These are phyloP conservation scores for Hypoxylon sp. DNA, from an alignment of 2,329 filamentous ascomycete genomes.

Conservation along the genomic window DNA sequence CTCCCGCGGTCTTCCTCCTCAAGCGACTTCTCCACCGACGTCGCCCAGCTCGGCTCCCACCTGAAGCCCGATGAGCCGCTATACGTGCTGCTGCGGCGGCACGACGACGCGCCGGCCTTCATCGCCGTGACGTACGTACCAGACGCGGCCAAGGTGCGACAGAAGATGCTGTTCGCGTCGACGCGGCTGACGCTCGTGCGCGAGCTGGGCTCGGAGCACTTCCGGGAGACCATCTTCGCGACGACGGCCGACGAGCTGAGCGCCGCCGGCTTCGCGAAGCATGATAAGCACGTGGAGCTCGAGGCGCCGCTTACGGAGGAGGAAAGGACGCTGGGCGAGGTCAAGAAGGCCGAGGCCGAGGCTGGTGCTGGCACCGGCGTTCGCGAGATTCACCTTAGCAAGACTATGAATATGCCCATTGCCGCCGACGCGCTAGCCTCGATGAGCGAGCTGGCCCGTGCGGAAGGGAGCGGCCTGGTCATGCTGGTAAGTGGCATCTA, in stretches of 20 bases:
- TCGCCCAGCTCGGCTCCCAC: slow-evolving; percentile 70
- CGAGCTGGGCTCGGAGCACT: slow-evolving; percentile 82
- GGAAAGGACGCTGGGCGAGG: slow-evolving; percentile 76
- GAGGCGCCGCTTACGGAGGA: slow-evolving; percentile 82
- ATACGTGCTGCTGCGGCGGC: slow-evolving; percentile 80
- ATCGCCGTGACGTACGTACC: slow-evolving; percentile 83
- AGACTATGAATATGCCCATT: slow-evolving; percentile 68
- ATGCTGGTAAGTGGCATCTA: slow-evolving; percentile 68
- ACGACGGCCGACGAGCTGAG: slow-evolving; percentile 78
- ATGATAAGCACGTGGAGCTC: slow-evolving; percentile 73
- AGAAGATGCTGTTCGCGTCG: slow-evolving; percentile 88
- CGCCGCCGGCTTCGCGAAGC: slow-evolving; percentile 75
- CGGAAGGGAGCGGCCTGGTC: slow-evolving; percentile 65
- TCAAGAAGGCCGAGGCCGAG: slow-evolving; percentile 80
- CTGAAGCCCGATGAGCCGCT: slow-evolving; percentile 74
- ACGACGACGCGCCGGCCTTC: slow-evolving; percentile 68
- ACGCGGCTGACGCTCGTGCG: slow-evolving; percentile 80
- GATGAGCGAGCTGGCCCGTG: slow-evolving; percentile 67
- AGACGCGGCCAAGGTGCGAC: slow-evolving; percentile 80
- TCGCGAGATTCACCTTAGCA: slow-evolving; percentile 69
- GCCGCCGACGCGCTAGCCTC: slow-evolving; percentile 73
- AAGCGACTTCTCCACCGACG: slow-evolving; percentile 71
- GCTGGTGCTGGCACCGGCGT: slow-evolving; percentile 75
- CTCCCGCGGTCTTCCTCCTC: slow-evolving; percentile 64
- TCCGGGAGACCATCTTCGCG: slow-evolving; percentile 79